These are phyloP conservation scores for Microdochium paspali DNA, from an alignment of 2,329 filamentous ascomycete genomes.

Conservation along the genomic window DNA sequence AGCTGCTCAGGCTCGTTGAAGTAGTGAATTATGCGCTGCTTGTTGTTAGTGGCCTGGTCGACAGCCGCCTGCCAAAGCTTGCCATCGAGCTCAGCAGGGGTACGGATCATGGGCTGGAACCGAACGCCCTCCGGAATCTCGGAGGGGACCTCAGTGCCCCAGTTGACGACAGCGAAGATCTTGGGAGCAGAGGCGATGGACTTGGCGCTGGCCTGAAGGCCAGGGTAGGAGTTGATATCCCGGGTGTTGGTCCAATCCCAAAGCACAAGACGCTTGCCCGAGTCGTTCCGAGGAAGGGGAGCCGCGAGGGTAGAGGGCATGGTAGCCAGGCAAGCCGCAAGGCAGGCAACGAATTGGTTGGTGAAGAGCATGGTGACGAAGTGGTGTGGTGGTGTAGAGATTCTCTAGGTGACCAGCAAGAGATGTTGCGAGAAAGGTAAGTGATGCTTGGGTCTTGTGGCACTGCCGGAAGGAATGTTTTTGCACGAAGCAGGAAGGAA, in stretches of 20 bases:
- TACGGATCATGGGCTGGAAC: slow-evolving; percentile 1
- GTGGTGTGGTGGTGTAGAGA: not conserved
- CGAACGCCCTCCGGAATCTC: not conserved
- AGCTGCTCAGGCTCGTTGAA: not conserved
- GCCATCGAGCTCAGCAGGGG: not conserved
- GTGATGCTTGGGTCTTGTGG: not conserved
- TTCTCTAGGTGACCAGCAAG: not conserved
- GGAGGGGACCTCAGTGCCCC: not conserved
- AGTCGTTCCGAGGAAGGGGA: not conserved
- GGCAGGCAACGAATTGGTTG: not conserved
- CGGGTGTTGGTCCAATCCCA: slow-evolving; percentile 1
- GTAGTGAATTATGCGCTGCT: not conserved
- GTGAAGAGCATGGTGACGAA: not conserved
- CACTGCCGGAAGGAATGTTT: not conserved
- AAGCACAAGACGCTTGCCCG: not conserved
- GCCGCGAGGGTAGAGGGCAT: not conserved
- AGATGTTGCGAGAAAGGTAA: not conserved
- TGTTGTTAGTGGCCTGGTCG: not conserved
- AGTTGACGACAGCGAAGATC: not conserved
- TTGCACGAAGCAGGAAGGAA: not conserved
- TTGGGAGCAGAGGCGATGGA: not conserved
- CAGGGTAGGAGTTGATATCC: not conserved
- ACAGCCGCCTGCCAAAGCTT: not conserved
- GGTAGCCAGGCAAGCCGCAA: not conserved
- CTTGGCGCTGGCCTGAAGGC: not conserved